Evolutionary conservation across 2,329 filamentous ascomycete genomes (phyloP), one percentile per base, ranked within the genome.

Genomic region (Elsinoe arachidis): DNA sequence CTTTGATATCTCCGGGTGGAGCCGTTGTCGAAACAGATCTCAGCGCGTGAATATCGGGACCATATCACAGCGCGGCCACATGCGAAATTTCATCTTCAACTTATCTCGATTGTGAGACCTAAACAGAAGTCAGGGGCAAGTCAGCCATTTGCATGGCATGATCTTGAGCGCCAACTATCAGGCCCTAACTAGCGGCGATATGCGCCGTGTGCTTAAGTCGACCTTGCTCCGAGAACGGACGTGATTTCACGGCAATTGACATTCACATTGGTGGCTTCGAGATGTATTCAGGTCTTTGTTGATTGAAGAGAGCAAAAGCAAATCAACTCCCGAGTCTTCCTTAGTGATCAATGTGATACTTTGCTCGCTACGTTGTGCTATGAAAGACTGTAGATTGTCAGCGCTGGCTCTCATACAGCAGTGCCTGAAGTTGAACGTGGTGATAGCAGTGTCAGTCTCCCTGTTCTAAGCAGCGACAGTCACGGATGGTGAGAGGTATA

Each of bases 401-500:
- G 49, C 34, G n/a, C 9, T 9, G 12, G 21, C 17, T n/a, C 15
- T 12, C 19, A 17, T 9, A 9, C 10, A 46, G 41, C 6, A 19
- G 26, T 46, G 41, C n/a, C 10, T 34, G 26, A 12, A 52, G 1
- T n/a, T 10, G n/a, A 37, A 10, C 11, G 26, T 17, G 15, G 9
- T 10, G n/a, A 15, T 26, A 11, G 17, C 26, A 38, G 30, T 71
- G 66, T 74, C 71, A 73, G 71, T 70, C 66, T 73, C 72, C 73
- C 68, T 66, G 63, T 74, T 70, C 71, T 77, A 77, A 77, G 74
- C 74, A 77, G 70, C 74, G 74, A 76, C 73, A 66, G 70, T 46
- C 41, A 46, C 41, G 17, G n/a, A 26, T 46, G 33, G 33, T 56
- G 39, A 56, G 71, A 68, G 67, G 69, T 69, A 75, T 76, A 67